Percentiles rank a stretch among this genome's conserved stretches.
These are phyloP conservation scores for Chlorophyllum brunneum DNA, from an alignment of 768 basidiomycete species.

Conservation along the genomic window DNA sequence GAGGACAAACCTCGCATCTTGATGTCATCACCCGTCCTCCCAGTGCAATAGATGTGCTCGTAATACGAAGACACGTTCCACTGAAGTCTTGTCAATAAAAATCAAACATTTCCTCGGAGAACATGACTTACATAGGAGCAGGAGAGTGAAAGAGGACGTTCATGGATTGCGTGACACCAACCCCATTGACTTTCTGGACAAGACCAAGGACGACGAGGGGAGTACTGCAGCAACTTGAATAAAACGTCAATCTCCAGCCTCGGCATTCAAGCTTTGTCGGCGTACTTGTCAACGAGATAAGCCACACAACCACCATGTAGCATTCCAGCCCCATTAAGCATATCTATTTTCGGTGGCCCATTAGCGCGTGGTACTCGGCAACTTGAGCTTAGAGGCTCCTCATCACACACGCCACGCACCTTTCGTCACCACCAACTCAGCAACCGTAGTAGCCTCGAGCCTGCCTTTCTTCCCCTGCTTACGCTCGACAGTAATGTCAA, in stretches of 20 bases:
- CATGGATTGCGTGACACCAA: conserved; percentile 73
- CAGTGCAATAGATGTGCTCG: conserved; percentile 61
- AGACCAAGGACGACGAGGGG: conserved; percentile 67
- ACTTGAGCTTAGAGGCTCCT: conserved; percentile 3
- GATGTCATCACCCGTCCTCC: conserved; percentile 71
- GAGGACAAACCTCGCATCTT: conserved; percentile 54
- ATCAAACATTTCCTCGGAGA: conserved; percentile 7
- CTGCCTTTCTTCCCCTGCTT: conserved; percentile 44
- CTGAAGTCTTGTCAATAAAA: conserved; percentile 29
- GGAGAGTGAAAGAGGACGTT: conserved; percentile 69
- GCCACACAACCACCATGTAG: conserved; percentile 74
- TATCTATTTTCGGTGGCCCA: conserved; percentile 35
- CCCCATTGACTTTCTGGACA: conserved; percentile 57
- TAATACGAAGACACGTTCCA: conserved; percentile 54
- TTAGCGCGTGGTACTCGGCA: background rate
- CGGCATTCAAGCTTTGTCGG: conserved; percentile 3
- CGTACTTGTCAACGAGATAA: conserved; percentile 71
- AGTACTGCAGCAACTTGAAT: conserved; percentile 57
- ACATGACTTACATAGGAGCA: conserved; percentile 55
- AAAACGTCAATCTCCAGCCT: background rate
- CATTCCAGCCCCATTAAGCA: conserved; percentile 76
- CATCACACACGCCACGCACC: conserved; percentile 31
- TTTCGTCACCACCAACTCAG: conserved; percentile 61
- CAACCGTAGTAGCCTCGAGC: conserved; percentile 57
- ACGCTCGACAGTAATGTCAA: conserved; percentile 51